These are phyloP conservation scores for Magnusiomyces suaveolens DNA, from an alignment of 1,139 yeast genomes.

Conservation along the genomic window DNA sequence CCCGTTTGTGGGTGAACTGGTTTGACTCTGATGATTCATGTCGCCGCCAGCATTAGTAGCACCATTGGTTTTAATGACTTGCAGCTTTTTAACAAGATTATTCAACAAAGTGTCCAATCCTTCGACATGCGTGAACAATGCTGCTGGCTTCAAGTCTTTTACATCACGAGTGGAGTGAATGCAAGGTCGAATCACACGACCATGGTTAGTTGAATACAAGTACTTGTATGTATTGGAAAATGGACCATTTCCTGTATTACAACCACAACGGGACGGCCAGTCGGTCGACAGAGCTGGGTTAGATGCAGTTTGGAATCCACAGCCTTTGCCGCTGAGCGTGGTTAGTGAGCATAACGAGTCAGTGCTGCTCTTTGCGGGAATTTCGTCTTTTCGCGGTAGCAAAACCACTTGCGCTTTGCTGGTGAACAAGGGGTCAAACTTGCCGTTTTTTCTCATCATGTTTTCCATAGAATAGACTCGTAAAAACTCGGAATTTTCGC, in stretches of 20 bases:
- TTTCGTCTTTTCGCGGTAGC: conserved; percentile 7
- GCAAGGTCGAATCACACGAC: not conserved
- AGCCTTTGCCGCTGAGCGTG: not conserved
- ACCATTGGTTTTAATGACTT: not conserved
- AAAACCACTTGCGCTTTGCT: conserved; percentile 14
- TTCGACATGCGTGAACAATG: not conserved
- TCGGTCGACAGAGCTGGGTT: too few relatives aligned
- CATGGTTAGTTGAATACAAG: conserved; percentile 3
- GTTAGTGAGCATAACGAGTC: not conserved
- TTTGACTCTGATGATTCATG: too few relatives aligned
- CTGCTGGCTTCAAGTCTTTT: not conserved
- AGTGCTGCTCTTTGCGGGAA: not conserved
- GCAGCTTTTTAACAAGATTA: not conserved
- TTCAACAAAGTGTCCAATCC: not conserved
- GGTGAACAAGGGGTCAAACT: conserved; percentile 26
- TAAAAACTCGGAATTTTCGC: conserved; percentile 32
- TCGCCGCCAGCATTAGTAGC: not conserved
- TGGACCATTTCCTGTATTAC: not conserved
- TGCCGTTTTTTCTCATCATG: conserved; percentile 29
- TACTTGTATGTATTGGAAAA: conserved; percentile 3
- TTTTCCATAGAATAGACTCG: conserved; percentile 32
- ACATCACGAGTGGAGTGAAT: not conserved
- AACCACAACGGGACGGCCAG: not conserved
- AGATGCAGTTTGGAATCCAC: too few relatives aligned
- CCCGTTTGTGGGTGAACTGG: not conserved